Evolutionary conservation across 2,329 filamentous ascomycete species (phyloP), one percentile per base, ranked within the genome.

Genomic region (Neonectria coccinea): DNA sequence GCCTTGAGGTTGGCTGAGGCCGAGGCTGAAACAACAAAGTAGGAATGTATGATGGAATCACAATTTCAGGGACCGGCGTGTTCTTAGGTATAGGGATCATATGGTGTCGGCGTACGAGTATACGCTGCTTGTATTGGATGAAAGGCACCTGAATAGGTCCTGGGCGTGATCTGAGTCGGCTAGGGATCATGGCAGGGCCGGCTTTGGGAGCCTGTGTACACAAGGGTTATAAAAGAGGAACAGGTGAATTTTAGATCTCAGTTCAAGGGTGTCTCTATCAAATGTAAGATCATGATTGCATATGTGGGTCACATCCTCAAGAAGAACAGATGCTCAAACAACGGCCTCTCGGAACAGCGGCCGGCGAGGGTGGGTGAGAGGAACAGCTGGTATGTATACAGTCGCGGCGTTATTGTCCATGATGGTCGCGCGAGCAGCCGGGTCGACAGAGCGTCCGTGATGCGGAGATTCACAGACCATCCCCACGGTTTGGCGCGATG

Each of bases 1-100:
- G 78, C 76, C 11, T 64, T 80, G 44, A 75, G 67, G 50, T 52
- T 76, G 29, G 74, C 77, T 5, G 77, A 79, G 31, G 75, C 77
- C 5, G 77, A 79, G 50, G 70, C 76, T 52, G 68, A 75, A 52
- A 63, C 64, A 52, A 67, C 72, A 36, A 68, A 68, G 39, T 70
- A 67, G 31, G 48, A 45, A 31, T 63, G 41, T 27, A 33, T 29
- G 44, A 47, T 10, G 27, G 10, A 18, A 44, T 55, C 59, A 9
- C 11, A 20, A 20, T 57, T 60, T 65, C 48, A 29, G 20, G 57
- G 42, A 36, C 56, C 48, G 53, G 52, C 50, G 62, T 70, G 60
- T 56, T 63, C 39, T 45, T 56, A 56, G 11, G 36, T 20, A 50
- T 36, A 25, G 29, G 36, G 57, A n/a, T 64, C 42, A 58, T 47